A percentile compares a stretch with the other conserved stretches of the same genome.
These are phyloP conservation scores for Adenanthera pavonina DNA, from an alignment of 306 rosid species.

Conservation along the genomic window DNA sequence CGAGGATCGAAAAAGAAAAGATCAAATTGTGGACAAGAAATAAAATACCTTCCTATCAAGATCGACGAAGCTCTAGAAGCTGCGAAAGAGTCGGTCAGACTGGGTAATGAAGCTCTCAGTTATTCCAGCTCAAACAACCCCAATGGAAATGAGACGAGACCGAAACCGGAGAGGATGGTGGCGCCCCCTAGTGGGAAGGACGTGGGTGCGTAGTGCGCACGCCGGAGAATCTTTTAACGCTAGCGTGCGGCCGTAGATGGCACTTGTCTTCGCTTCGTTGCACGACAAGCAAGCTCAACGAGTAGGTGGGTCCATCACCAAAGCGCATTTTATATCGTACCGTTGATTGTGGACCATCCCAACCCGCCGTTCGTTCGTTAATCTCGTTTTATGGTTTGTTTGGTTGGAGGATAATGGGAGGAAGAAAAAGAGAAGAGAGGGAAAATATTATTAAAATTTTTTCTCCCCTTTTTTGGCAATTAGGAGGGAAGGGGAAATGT, in stretches of 20 bases:
- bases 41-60: background rate
- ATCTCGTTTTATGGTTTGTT: no score
- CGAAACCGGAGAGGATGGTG: background rate
- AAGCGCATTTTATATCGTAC: background rate
- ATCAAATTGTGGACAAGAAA: background rate
- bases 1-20: background rate
- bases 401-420: no score
- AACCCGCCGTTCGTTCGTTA: background rate
- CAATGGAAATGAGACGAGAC: background rate
- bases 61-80: background rate
- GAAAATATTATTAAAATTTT: no score
- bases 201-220: slow-evolving; percentile 7
- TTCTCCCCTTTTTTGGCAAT: no score
- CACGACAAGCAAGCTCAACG: background rate
- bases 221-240: background rate
- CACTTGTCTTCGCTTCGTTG: background rate
- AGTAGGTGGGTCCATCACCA: background rate
- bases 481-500: no score
- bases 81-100: background rate
- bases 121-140: background rate
- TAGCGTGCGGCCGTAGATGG: background rate
- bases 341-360: background rate
- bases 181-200: background rate
- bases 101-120: background rate
- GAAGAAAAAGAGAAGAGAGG: no score